These are phyloP conservation scores for Bretschneidera sinensis DNA, from an alignment of 345 rosid genomes.

Conservation along the genomic window DNA sequence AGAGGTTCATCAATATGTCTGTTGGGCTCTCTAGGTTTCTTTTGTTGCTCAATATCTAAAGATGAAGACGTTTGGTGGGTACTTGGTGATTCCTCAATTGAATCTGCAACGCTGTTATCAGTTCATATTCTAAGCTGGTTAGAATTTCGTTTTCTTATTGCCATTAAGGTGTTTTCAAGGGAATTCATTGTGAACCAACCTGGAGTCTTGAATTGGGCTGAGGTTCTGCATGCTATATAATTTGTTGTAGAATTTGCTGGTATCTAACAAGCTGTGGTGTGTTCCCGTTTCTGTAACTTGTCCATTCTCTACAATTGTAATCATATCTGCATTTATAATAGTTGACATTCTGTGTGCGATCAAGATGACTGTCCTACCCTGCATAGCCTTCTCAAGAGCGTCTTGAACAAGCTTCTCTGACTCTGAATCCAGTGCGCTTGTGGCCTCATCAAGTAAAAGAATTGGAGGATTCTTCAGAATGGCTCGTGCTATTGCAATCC, in stretches of 20 bases:
- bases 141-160: not conserved
- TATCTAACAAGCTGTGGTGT: constrained; percentile 43
- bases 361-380: constrained; percentile 52
- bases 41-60: constrained; percentile 10
- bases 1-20: constrained; percentile 10
- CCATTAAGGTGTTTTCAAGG: not conserved
- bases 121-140: constrained; percentile 9
- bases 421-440: constrained; percentile 66
- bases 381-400: constrained; percentile 57
- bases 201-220: constrained; percentile 19
- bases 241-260: constrained; percentile 36
- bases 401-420: constrained; percentile 59
- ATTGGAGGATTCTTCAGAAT: constrained; percentile 61
- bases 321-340: constrained; percentile 48
- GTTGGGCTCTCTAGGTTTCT: constrained; percentile 8
- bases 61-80: constrained; percentile 11
- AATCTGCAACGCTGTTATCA: constrained; percentile 21
- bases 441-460: constrained; percentile 66
- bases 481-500: constrained; percentile 66
- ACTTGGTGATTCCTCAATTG: constrained; percentile 14
- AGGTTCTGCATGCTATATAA: constrained; percentile 47
- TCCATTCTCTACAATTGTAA: constrained; percentile 55
- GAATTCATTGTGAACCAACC: constrained; percentile 26
- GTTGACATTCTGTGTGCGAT: constrained; percentile 65
- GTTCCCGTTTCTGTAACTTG: constrained; percentile 51